Conservation (phyloP, 495 filamentous ascomycete genomes). For the Achaetomiella virescens region DNA sequence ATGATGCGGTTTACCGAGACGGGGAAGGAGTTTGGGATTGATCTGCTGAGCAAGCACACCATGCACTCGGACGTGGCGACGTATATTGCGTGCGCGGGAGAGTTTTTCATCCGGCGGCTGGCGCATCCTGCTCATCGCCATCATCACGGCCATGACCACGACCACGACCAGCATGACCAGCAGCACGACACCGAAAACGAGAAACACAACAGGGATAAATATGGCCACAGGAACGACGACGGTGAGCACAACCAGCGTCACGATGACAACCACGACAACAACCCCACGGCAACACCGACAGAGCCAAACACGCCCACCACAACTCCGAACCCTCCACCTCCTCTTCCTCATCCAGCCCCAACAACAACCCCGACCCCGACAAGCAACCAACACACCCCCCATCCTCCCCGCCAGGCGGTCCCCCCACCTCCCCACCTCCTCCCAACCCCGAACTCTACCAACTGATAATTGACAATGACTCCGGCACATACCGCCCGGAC, state of each 20-base stretch:
- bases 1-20: slow-evolving; percentile 88
- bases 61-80: slow-evolving; percentile 89
- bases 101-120: slow-evolving; percentile 82
- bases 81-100: slow-evolving; percentile 85
- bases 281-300: too few species aligned
- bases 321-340: slow-evolving; percentile 12
- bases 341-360: background rate
- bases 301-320: slow-evolving; percentile 18
- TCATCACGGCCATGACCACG: background rate
- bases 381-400: slow-evolving; percentile 13
- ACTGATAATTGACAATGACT: slow-evolving; percentile 91
- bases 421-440: slow-evolving; percentile 38
- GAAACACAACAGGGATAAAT: too few species aligned
- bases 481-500: slow-evolving; percentile 86
- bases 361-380: background rate
- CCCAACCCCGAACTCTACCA: slow-evolving; percentile 66
- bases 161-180: background rate
- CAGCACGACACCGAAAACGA: background rate
- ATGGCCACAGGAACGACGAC: background rate
- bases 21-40: slow-evolving; percentile 88
- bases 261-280: too few species aligned
- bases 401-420: slow-evolving; percentile 28
- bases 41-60: slow-evolving; percentile 85
- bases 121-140: slow-evolving; percentile 6
- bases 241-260: slow-evolving; percentile 17